These are phyloP conservation scores for Ligustrum vulgare DNA, from an alignment of 257 asterid species.

Conservation along the genomic window DNA sequence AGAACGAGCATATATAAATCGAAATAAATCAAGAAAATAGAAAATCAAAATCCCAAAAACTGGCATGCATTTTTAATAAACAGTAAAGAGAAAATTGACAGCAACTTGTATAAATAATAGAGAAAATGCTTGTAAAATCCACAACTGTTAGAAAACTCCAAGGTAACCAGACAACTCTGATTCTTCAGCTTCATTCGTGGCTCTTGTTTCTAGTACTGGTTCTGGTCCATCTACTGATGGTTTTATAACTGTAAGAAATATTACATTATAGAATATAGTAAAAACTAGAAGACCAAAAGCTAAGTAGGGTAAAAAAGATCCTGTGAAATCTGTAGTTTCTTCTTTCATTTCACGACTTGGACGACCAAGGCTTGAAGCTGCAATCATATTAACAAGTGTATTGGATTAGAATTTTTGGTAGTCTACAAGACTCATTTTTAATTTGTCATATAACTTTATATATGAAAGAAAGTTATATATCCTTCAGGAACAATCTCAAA, in stretches of 20 bases:
- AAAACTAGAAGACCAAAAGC: constrained; percentile 50
- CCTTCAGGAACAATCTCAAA: neutral
- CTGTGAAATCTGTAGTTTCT: constrained; percentile 34
- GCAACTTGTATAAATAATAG: neutral
- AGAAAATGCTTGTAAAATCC: too few species aligned
- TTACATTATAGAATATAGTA: constrained; percentile 60
- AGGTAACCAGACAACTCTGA: neutral
- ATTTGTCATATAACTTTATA: neutral
- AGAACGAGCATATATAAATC: too few species aligned
- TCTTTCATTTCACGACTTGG: constrained; percentile 25
- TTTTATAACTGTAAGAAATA: constrained; percentile 61
- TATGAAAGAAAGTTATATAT: neutral
- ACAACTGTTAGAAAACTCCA: neutral
- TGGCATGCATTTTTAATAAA: neutral
- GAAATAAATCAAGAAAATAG: too few species aligned
- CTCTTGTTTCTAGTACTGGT: constrained; percentile 16
- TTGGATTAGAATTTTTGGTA: neutral
- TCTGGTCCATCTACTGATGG: constrained; percentile 66
- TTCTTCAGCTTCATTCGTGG: neutral
- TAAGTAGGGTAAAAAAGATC: constrained; percentile 40
- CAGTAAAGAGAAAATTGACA: neutral
- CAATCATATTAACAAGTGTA: constrained; percentile 15
- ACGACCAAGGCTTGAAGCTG: constrained; percentile 44
- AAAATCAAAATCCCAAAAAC: too few species aligned
- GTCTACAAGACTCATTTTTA: neutral